Evolutionary conservation across 176 grass and related monocot species (phyloP), one percentile per base, ranked within the genome.

Genomic region (Carex pumila): DNA sequence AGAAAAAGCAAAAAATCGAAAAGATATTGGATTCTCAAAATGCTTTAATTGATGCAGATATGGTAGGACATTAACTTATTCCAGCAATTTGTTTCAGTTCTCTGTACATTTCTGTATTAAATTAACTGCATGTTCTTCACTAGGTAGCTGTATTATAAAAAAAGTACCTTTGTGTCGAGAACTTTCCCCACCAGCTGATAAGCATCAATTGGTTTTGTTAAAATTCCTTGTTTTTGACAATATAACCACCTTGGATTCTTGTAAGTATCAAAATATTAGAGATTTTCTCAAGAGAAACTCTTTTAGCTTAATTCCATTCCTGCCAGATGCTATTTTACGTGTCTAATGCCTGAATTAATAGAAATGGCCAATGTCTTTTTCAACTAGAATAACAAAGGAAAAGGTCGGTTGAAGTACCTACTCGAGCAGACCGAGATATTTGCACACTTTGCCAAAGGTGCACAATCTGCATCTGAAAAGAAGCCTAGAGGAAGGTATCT

Each of bases 351-450:
- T 55, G 55, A 29, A 76, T 76, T 76, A 76, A 19, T 47, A 55
- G 54, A 29, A 54, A 76, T 71, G 39, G 21, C 2, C 1, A 71
- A 29, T 75, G 58, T 58, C 64, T 81, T 60, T 30, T 59, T 87
- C 67, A 73, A 7, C 22, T 85, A 97, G 94, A 97, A 97, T 88
- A 94, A 91, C 30, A 97, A 92, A 50, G 94, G 94, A 32, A 91
- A 94, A 83, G 94, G 94, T 41, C 94, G 92, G 15, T 72, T 97
- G 63, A 97, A 92, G 74, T 97, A 94, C 69, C 84, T 97, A 36
- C 89, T 97, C 37, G 90, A 97, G 63, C 94, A 97, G 87, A 97
- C 94, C 72, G 92, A 97, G 71, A 91, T 97, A 87, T 97, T 97
- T 87, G 85, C 94, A 34, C 94, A 97, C 86, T 97, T 97, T 74